Conservation (phyloP, 2,329 filamentous ascomycete genomes). For the Sporothrix mexicana region DNA sequence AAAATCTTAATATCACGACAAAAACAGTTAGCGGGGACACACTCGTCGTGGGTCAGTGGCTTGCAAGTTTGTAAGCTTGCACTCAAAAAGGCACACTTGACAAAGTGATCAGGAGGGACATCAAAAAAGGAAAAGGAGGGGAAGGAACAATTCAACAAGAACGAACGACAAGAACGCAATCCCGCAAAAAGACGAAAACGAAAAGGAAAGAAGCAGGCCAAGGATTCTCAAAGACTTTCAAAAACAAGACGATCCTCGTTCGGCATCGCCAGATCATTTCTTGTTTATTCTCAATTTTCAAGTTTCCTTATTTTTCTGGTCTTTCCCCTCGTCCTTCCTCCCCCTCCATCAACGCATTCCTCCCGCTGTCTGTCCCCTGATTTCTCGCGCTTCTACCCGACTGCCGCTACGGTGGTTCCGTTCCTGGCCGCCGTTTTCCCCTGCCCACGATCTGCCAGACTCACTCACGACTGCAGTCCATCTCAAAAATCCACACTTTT, state of each 20-base stretch:
- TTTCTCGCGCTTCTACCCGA: conserved; percentile 26
- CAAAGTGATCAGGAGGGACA: conserved; percentile 22
- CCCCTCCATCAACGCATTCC: not conserved
- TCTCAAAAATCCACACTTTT: not conserved
- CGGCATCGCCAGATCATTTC: not conserved
- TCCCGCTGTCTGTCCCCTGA: conserved; percentile 1
- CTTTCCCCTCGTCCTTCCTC: not conserved
- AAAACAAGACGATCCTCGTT: not conserved
- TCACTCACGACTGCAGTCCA: not conserved
- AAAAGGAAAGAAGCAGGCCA: not conserved
- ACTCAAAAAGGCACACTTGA: conserved; percentile 4
- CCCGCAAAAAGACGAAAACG: not conserved
- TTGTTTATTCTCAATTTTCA: not conserved
- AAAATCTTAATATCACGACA: conserved; percentile 12
- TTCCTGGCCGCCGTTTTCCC: conserved; percentile 18
- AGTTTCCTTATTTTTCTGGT: not conserved
- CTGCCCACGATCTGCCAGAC: conserved; percentile 1
- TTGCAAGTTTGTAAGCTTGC: not conserved
- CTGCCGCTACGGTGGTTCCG: conserved; percentile 23
- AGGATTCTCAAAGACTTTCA: not conserved
- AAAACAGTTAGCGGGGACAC: conserved; percentile 17
- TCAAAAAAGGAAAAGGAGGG: conserved; percentile 15
- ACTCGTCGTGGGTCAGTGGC: conserved; percentile 14
- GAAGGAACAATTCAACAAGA: not conserved
- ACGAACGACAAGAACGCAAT: not conserved